These are phyloP conservation scores for Zygnema circumcarinatum DNA, from an alignment of 139 green algal genomes.

Conservation along the genomic window DNA sequence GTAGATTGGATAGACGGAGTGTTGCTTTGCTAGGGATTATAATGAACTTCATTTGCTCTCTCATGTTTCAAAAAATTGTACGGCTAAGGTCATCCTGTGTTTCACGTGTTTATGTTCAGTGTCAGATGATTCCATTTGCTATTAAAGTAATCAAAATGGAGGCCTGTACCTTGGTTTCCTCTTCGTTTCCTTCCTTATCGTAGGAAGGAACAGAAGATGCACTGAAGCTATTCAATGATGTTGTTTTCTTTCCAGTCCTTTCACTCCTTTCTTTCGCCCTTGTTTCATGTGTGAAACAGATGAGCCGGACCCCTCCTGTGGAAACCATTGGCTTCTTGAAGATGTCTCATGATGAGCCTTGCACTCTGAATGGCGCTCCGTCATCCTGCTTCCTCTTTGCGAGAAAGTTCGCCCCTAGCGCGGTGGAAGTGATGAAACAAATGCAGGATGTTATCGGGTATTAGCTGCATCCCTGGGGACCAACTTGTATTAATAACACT, in stretches of 20 bases:
- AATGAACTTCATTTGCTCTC: neutral
- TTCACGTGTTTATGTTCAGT: neutral
- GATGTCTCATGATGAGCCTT: slow-evolving; percentile 18
- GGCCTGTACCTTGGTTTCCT: too few relatives aligned
- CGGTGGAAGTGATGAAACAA: neutral
- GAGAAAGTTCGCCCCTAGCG: slow-evolving; percentile 16
- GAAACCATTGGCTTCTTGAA: slow-evolving; percentile 34
- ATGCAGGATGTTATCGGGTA: slow-evolving; percentile 27
- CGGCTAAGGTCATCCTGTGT: neutral
- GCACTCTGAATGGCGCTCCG: slow-evolving; percentile 19
- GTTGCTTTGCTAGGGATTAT: neutral
- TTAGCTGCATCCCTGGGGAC: neutral
- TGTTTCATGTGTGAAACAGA: too few relatives aligned
- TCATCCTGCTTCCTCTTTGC: slow-evolving; percentile 29
- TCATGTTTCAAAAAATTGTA: neutral
- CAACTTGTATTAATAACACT: neutral
- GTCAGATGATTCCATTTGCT: neutral
- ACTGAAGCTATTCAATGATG: too few relatives aligned
- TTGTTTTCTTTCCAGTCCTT: too few relatives aligned
- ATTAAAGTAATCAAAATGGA: too few relatives aligned
- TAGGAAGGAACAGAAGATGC: too few relatives aligned
- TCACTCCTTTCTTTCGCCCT: too few relatives aligned
- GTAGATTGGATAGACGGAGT: neutral
- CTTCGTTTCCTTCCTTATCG: too few relatives aligned
- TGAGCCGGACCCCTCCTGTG: slow-evolving; percentile 15